phyloP scores from a whole-genome alignment of 345 rosid genomes.

The Citrus sinensis region DVS_A1.0 CM039164.1:745001-745500 shows the following conservation, averaged over 20 bases:
- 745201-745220: background rate
- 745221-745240: background rate
- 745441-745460: background rate
- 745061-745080: background rate
- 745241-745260: conserved; percentile 6
- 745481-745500: background rate
- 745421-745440: background rate
- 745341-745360: background rate
- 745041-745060: background rate
- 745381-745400: background rate
- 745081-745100: background rate
- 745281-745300: background rate
- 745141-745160: background rate
- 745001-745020: background rate
- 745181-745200: background rate
- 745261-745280: conserved; percentile 19
- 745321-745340: conserved; percentile 27
- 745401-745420: background rate
- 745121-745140: too few species aligned
- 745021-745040: conserved; percentile 2
- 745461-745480: background rate
- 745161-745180: background rate
- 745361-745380: background rate
- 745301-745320: conserved; percentile 11
- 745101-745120: background rate